Conservation (phyloP, 2,329 filamentous ascomycete genomes). For the Colletotrichum sp. region DNA sequence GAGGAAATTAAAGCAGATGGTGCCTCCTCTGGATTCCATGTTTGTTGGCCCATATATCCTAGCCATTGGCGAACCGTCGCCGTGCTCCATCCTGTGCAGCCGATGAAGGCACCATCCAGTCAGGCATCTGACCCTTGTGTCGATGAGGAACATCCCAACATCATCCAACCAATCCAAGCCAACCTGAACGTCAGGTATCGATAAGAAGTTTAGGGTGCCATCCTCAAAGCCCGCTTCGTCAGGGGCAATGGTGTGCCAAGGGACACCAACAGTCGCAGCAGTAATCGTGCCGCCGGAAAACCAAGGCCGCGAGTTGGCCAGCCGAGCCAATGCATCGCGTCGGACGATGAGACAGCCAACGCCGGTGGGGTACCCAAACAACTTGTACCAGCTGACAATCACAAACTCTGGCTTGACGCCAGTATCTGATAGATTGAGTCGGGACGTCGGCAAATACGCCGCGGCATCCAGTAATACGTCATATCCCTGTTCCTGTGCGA, state of each 20-base stretch:
- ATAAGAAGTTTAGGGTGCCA: conserved; percentile 43
- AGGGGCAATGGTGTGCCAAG: conserved; percentile 33
- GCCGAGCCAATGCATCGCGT: conserved; percentile 30
- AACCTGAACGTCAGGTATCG: conserved; percentile 40
- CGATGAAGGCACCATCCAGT: conserved; percentile 39
- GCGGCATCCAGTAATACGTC: conserved; percentile 46
- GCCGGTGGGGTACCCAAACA: conserved; percentile 46
- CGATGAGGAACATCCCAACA: conserved; percentile 31
- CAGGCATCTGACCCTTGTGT: conserved; percentile 37
- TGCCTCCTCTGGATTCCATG: conserved; percentile 35
- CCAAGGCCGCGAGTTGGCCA: conserved; percentile 38
- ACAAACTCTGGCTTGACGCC: conserved; percentile 41
- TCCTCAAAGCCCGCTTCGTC: conserved; percentile 42
- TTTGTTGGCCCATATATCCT: conserved; percentile 38
- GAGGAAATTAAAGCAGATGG: conserved; percentile 43
- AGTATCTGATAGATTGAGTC: conserved; percentile 33
- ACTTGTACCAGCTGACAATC: conserved; percentile 45
- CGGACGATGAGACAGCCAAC: conserved; percentile 43
- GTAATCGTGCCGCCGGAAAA: conserved; percentile 44
- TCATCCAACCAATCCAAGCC: conserved; percentile 39
- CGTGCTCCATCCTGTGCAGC: conserved; percentile 33
- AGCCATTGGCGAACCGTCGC: conserved; percentile 35
- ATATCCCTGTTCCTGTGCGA: conserved; percentile 40
- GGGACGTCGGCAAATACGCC: conserved; percentile 40
- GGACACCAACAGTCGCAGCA: conserved; percentile 32